Evolutionary conservation across 306 rosid species (phyloP).

Genomic region (Gynostemma pentaphyllum): DNA sequence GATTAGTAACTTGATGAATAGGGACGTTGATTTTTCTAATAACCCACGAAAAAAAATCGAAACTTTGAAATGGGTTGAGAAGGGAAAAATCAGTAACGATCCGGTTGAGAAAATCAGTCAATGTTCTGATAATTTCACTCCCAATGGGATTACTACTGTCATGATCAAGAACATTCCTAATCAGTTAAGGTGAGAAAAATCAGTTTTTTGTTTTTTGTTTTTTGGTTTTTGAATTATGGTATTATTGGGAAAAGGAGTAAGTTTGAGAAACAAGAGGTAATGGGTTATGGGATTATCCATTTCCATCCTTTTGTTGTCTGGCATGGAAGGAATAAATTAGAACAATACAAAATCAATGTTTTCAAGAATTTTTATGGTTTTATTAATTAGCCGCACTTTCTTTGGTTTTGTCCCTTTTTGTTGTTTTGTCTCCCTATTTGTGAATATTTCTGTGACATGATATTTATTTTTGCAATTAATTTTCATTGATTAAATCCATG

Average conservation of each 20-base stretch:
- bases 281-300: not conserved
- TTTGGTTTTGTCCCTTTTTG: not conserved
- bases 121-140: not conserved
- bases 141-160: not conserved
- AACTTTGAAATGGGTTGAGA: not conserved
- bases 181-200: conserved; percentile 16
- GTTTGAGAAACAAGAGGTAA: not conserved
- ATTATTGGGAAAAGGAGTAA: not conserved
- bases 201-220: too few relatives aligned
- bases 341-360: too few relatives aligned
- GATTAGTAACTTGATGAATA: too few relatives aligned
- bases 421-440: not conserved
- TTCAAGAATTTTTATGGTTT: not conserved
- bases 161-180: conserved; percentile 26
- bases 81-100: not conserved
- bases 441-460: not conserved
- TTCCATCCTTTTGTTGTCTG: not conserved
- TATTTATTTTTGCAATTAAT: not conserved
- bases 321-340: too few relatives aligned
- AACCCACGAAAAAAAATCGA: not conserved
- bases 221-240: not conserved
- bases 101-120: too few relatives aligned
- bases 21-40: not conserved
- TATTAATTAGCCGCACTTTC: conserved; percentile 4
- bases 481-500: not conserved